Base-by-base conservation (phyloP, 768 basidiomycete species). In the Russula compacta region DNA sequence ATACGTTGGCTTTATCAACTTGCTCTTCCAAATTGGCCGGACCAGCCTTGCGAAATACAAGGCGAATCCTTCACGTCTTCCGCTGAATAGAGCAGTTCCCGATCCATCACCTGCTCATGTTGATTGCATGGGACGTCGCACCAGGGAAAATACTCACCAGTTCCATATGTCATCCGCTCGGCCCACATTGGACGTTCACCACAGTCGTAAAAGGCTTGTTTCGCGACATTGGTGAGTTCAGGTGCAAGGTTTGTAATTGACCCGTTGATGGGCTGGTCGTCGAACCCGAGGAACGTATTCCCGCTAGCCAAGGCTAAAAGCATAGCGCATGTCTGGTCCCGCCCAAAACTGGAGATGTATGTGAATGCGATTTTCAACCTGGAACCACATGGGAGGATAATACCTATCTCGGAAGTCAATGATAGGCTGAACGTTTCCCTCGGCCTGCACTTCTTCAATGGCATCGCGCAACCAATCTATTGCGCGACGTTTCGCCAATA, bases 261-360 rank as follows among this genome's bases (percentile, higher is more conserved):
- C 21, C 81, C 75, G 12, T 73, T 57, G 11, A 73, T 70, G 24
- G 78, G 72, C 53, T 77, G 77, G 52, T 82, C 81, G n/a, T 74
- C 73, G 33, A 76, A 72, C 60, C 88, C 85, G 57, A 93, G 72
- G 72, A 86, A 92, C 1, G 86, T 85, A 71, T 93, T 94, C 39
- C 88, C 89, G 60, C 87, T 81, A 0, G 92, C 90, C 58, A 98
- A 79, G 11, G 86, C 88, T 14, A 95, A 79, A 17, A 92, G 81
- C 89, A 97, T 95, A 6, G 91, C 87, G 67, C 92, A 95, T 3
- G 91, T 88, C 68, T 95, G 90, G 70, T 94, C 90, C 56, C 92
- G 82, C 49, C 94, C 93, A 71, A 89, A 97, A 69, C 94, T 95
- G 66, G 17, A 29, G 29, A 42, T 12, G 56, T 10, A 59, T 32